Percentiles rank a stretch among this genome's conserved stretches.
These are phyloP conservation scores for Xylariomycetidae sp. DNA, from an alignment of 2,329 filamentous ascomycete species.

Conservation along the genomic window DNA sequence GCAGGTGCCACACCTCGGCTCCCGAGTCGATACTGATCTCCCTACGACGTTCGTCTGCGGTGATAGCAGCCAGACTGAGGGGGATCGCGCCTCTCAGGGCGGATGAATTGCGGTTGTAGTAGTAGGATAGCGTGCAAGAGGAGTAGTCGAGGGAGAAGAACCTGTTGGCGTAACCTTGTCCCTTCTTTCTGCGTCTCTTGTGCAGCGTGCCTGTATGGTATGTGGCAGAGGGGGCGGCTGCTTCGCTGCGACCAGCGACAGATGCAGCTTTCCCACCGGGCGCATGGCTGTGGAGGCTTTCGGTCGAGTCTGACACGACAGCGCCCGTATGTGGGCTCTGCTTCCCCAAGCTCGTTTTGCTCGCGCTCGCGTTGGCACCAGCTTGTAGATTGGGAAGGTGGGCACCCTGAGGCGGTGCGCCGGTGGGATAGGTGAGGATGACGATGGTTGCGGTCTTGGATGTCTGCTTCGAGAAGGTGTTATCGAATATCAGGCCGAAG, in stretches of 20 bases:
- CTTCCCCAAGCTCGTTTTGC: conserved; percentile 48
- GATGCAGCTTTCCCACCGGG: conserved; percentile 36
- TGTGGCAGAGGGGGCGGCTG: conserved; percentile 36
- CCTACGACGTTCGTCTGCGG: conserved; percentile 77
- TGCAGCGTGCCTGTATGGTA: conserved; percentile 81
- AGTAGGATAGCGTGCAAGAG: conserved; percentile 92
- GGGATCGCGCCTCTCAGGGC: conserved; percentile 89
- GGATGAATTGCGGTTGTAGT: conserved; percentile 88
- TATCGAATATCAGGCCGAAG: conserved; percentile 96
- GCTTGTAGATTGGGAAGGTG: conserved; percentile 57
- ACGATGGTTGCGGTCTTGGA: conserved; percentile 95
- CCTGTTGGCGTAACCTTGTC: conserved; percentile 84
- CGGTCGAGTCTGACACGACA: conserved; percentile 47
- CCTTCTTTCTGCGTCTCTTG: conserved; percentile 88
- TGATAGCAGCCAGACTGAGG: conserved; percentile 82
- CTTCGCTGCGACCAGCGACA: conserved; percentile 47
- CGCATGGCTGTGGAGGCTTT: conserved; percentile 53
- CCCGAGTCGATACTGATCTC: conserved; percentile 97
- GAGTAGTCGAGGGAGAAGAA: conserved; percentile 97
- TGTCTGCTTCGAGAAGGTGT: conserved; percentile 93
- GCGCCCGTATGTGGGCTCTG: conserved; percentile 39
- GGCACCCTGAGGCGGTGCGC: conserved; percentile 67
- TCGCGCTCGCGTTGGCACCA: conserved; percentile 27
- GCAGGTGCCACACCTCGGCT: conserved; percentile 93
- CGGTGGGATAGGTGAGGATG: conserved; percentile 86